Percentiles rank a stretch among this genome's conserved stretches.
These are phyloP conservation scores for Colletotrichum limetticola DNA, from an alignment of 2,329 filamentous ascomycete species.

Conservation along the genomic window DNA sequence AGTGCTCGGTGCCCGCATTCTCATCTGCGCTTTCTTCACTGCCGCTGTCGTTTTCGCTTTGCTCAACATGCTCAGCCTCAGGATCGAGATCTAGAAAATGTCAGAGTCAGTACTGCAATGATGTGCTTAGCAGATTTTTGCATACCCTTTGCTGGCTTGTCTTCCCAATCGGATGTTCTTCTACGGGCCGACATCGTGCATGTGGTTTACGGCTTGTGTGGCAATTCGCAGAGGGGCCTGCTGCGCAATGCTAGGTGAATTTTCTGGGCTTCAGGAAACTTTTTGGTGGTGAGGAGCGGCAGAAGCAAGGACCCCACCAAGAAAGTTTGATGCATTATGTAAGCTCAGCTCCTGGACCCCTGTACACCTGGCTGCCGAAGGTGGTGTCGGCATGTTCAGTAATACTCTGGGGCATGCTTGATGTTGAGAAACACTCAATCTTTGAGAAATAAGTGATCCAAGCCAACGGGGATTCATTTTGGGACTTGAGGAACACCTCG, in stretches of 20 bases:
- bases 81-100: slow-evolving; percentile 33
- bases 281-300: slow-evolving; percentile 36
- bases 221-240: neutral
- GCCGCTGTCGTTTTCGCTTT: slow-evolving; percentile 56
- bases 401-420: neutral
- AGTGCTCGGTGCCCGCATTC: slow-evolving; percentile 83
- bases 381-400: too few species aligned
- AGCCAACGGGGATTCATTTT: too few species aligned
- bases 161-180: slow-evolving; percentile 34
- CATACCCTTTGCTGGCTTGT: slow-evolving; percentile 35
- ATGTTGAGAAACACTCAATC: too few species aligned
- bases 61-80: slow-evolving; percentile 31
- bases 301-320: slow-evolving; percentile 28
- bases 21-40: slow-evolving; percentile 53
- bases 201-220: slow-evolving; percentile 1
- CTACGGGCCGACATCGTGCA: slow-evolving; percentile 18
- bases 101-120: neutral
- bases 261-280: slow-evolving; percentile 36
- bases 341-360: neutral
- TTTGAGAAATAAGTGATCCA: too few species aligned
- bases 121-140: neutral
- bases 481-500: too few species aligned
- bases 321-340: neutral
- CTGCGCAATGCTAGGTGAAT: slow-evolving; percentile 31
- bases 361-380: neutral